Evolutionary conservation across 176 grass and related monocot species (phyloP).

Genomic region (Musa beccarii): DNA sequence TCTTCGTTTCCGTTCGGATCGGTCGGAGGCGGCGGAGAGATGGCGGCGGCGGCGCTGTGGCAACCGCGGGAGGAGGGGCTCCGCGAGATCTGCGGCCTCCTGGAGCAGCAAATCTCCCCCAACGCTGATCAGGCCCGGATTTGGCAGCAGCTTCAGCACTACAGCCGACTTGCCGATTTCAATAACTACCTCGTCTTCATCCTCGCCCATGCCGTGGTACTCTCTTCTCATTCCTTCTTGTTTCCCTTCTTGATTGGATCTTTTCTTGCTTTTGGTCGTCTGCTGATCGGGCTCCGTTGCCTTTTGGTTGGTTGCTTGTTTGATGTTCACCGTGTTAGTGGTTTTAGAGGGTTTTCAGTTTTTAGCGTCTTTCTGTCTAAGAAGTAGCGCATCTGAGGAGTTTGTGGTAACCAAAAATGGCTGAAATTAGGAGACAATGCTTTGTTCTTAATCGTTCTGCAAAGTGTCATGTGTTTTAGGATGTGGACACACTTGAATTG

Average conservation of each 20-base stretch:
- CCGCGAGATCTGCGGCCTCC: conserved; percentile 78
- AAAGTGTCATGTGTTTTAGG: too few species aligned
- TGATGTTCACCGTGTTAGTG: not conserved
- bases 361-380: not conserved
- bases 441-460: too few species aligned
- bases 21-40: not conserved
- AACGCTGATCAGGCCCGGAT: conserved; percentile 76
- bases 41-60: conserved; percentile 46
- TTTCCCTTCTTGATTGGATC: not conserved
- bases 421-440: too few species aligned
- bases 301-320: not conserved
- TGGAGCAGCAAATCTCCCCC: conserved; percentile 93
- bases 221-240: not conserved
- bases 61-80: conserved; percentile 93
- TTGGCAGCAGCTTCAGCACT: conserved; percentile 92
- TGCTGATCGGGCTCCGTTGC: not conserved
- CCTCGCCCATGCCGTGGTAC: conserved; percentile 57
- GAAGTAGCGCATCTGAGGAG: not conserved
- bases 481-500: too few species aligned
- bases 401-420: too few species aligned
- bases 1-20: not conserved
- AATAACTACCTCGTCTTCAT: conserved; percentile 94
- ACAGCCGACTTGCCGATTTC: conserved; percentile 92
- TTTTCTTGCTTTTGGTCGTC: not conserved
- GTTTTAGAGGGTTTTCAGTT: not conserved